Base-by-base conservation (phyloP, 225 moss, liverwort and hornwort genomes). In the Anthoceros angustus region DNA sequence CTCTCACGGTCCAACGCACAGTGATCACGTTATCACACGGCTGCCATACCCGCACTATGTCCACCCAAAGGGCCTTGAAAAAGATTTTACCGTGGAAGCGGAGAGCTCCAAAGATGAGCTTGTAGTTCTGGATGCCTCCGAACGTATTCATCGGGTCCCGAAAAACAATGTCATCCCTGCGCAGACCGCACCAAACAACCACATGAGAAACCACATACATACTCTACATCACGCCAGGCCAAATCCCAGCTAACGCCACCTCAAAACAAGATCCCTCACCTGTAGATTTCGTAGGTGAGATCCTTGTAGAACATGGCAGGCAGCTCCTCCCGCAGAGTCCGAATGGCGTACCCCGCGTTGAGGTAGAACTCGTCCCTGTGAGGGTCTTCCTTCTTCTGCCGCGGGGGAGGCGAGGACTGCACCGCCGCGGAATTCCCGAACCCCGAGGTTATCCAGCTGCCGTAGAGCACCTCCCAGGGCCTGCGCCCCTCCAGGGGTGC, bases 1-100 rank as follows among this genome's bases (percentile, higher is more conserved):
- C 98, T 18, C 92, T 80, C 8, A 98, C 98, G 65, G 84, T 89
- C 98, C 98, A 98, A 63, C 98, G 81, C 0, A 98, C 84, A 88
- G 89, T 98, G 60, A 95, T 95, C 0, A 88, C 79, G 75, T 95
- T 95, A 73, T 91, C 90, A 0, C 80, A 83, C 2, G 98, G 92
- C 55, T 98, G 98, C 84, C 92, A 92, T 10, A 98, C 98, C 25
- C 89, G 98, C 64, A 79, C 84, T 32, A 86, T 87, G 68, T 98
- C 98, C 40, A 98, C 92, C 86, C 92, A 92, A 12, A 92, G 73
- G 23, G 89, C 79, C 64, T 84, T 91, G 72, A 98, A 98, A 63
- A 98, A 92, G 43, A 98, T 92, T 4, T 87, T 83, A 10, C 92
- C 92, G 72, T 98, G 98, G 62, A 98, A 98, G 15, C 92, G 81